A percentile compares a stretch with the other conserved stretches of the same genome.
phyloP scores from a whole-genome alignment of 2,329 filamentous ascomycete species.

The Pseudonectria buxi region DNA sequence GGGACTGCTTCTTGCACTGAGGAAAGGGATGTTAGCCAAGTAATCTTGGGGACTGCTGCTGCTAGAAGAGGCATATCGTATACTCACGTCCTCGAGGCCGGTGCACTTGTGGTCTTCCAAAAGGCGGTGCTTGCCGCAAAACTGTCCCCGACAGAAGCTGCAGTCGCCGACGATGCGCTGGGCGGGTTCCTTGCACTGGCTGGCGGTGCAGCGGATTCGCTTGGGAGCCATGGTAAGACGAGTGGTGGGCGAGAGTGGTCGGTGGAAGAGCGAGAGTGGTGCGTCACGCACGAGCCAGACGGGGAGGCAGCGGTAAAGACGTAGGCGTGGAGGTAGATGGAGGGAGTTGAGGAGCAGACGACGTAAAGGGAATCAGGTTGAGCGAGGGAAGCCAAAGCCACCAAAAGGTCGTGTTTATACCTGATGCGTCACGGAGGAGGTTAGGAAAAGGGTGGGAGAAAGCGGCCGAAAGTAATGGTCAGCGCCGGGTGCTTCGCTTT shows the following conservation, averaged over 20 bases:
- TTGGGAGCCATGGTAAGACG: constrained; percentile 54
- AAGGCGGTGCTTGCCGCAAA: constrained; percentile 90
- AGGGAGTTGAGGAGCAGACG: background rate
- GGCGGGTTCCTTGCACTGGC: constrained; percentile 79
- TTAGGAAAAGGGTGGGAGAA: too few species aligned
- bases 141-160: constrained; percentile 87
- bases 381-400: background rate
- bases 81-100: constrained; percentile 76
- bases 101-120: constrained; percentile 91
- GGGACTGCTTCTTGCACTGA: constrained; percentile 91
- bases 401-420: background rate
- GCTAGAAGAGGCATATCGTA: background rate
- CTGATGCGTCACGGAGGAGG: background rate
- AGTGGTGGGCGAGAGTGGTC: constrained; percentile 3
- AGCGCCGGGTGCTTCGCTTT: too few species aligned
- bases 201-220: constrained; percentile 80
- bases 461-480: too few species aligned
- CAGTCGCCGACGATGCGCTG: constrained; percentile 96
- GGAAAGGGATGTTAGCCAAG: background rate
- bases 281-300: background rate
- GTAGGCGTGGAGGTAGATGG: constrained; percentile 5
- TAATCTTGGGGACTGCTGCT: constrained; percentile 2
- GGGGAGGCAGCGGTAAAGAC: constrained; percentile 9
- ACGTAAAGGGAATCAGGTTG: background rate
- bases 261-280: background rate